phyloP scores from a whole-genome alignment of 108 stramenopile species.

The Pseudonitzschia pungens region DNA sequence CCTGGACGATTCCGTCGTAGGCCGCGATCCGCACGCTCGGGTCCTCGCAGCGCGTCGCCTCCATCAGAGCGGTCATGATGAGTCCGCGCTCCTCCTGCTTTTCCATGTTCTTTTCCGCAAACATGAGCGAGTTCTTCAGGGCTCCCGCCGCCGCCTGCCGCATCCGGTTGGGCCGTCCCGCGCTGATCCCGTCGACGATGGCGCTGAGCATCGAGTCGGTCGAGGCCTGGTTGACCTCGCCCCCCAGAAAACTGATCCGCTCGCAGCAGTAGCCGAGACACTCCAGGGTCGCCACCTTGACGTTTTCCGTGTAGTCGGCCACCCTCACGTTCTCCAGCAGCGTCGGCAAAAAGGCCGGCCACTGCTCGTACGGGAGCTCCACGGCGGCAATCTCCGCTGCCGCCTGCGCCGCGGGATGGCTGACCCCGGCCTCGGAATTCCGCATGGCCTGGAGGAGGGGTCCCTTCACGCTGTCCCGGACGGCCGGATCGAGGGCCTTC shows the following conservation, averaged over 20 bases:
- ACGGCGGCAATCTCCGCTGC: conserved; percentile 84
- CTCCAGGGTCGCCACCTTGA: conserved; percentile 88
- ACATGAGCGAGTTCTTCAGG: conserved; percentile 87
- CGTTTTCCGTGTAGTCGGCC: conserved; percentile 45
- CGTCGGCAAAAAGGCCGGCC: conserved; percentile 80
- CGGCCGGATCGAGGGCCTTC: conserved; percentile 54
- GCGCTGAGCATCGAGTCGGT: conserved; percentile 94
- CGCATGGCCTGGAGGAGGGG: conserved; percentile 61
- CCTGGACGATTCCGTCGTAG: conserved; percentile 87
- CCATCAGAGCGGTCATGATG: conserved; percentile 94
- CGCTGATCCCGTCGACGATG: conserved; percentile 94
- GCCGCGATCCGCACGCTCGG: conserved; percentile 73
- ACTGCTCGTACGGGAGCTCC: conserved; percentile 82
- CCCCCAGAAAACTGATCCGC: conserved; percentile 56
- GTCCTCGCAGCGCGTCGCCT: conserved; percentile 85
- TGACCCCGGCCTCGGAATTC: conserved; percentile 46
- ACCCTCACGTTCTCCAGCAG: conserved; percentile 78
- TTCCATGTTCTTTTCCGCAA: conserved; percentile 92
- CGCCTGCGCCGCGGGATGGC: conserved; percentile 82
- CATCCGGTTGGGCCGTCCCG: conserved; percentile 73
- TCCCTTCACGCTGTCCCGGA: conserved; percentile 60
- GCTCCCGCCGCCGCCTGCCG: conserved; percentile 88
- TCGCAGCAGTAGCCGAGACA: conserved; percentile 96
- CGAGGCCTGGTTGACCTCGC: conserved; percentile 72
- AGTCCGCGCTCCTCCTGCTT: conserved; percentile 84